A percentile compares a stretch with the other conserved stretches of the same genome.
Evolutionary conservation across 2,329 filamentous ascomycete species (phyloP).

Genomic region (Herpomyces periplanetae): DNA sequence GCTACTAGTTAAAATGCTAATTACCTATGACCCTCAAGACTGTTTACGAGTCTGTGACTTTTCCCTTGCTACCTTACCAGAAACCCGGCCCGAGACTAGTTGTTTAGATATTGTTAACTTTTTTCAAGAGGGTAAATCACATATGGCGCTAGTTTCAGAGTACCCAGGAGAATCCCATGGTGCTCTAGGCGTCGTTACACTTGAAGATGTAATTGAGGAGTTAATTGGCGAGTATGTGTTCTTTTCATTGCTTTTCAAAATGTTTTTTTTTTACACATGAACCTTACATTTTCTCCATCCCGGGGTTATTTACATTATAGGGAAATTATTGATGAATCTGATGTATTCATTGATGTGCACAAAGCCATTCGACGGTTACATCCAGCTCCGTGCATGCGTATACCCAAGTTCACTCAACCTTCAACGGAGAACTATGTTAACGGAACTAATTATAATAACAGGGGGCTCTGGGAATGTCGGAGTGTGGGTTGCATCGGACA

Average conservation of each 20-base stretch:
- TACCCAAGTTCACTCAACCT: constrained; percentile 17
- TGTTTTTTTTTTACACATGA: constrained; percentile 2
- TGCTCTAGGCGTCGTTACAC: constrained; percentile 60
- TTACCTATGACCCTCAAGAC: constrained; percentile 92
- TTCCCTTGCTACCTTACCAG: constrained; percentile 60
- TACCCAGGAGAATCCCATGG: constrained; percentile 61
- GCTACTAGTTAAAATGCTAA: constrained; percentile 90
- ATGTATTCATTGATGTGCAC: constrained; percentile 91
- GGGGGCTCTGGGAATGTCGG: no score
- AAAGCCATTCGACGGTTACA: constrained; percentile 71
- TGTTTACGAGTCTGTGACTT: constrained; percentile 55
- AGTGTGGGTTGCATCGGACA: no score
- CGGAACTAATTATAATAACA: no score
- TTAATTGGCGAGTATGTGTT: constrained; percentile 67
- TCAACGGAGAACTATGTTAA: no score
- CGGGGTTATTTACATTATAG: constrained; percentile 9
- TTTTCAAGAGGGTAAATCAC: constrained; percentile 94
- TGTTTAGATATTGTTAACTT: constrained; percentile 97
- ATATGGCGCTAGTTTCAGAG: constrained; percentile 88
- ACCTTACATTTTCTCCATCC: constrained; percentile 3
- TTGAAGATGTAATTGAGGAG: constrained; percentile 95
- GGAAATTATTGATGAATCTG: constrained; percentile 94
- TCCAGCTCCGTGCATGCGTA: constrained; percentile 37
- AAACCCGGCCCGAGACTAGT: constrained; percentile 75
- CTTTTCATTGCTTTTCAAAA: constrained; percentile 1